Base-by-base conservation (phyloP, 129 eudicot genomes). In the Smallanthus sonchifolius region DNA sequence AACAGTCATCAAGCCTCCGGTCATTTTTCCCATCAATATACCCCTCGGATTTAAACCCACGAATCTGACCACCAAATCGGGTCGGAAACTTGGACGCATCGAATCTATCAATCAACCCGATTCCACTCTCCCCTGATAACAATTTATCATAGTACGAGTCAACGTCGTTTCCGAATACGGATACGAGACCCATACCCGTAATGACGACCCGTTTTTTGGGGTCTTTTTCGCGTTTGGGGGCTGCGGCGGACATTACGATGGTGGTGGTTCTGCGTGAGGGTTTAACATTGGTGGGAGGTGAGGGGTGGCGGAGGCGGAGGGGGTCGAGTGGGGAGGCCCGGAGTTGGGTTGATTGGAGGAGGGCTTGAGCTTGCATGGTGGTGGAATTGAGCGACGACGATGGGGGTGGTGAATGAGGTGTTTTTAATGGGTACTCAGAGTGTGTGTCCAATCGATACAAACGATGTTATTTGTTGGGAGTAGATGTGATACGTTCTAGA, bases 11-110 rank as follows among this genome's bases (percentile, higher is more conserved):
- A 45, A 93, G 87, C 24, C 98, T 82, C 75, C 95, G 65, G 65
- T 93, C 98, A 61, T 90, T 88, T 72, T 93, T 93, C 6, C 96
- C 89, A 36, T 93, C 98, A 78, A 93, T 93, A 57, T 90, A 90
- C 24, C 98, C 98, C 7, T 90, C 88, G 0, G 97, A 79, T 0
- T 60, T 45, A 73, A 93, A 93, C 77, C 92, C 91, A 69, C 92
- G 88, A 81, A 93, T 93, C 92, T 93, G 98, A 0, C 98, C 98
- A 2, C 89, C 98, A 19, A 93, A 87, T 34, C 97, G 77, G 38
- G 97, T 90, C 5, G 97, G 97, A 43, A 93, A 93, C 68, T 90
- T 90, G 8, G 98, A 90, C 2, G 96, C 92, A 54, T 90, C 97
- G 20, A 93, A 93, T 2, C 96, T 78, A 40, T 93, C 98, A 48